Base-by-base conservation (phyloP, 2,329 filamentous ascomycete species). In the Trichoderma citrinoviride region DNA sequence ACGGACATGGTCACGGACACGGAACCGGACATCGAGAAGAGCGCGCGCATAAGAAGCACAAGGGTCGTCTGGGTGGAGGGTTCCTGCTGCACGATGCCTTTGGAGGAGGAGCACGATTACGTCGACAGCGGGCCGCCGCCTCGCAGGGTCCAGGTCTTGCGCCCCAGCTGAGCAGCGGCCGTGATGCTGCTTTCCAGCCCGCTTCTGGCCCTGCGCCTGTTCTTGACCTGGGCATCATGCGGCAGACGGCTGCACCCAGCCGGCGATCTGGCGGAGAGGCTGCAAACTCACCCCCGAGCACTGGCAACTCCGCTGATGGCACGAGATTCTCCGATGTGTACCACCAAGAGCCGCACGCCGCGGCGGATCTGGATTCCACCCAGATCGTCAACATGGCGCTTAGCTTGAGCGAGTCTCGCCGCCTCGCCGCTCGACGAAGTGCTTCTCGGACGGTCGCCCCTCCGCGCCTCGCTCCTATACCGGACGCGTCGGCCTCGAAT, bases 301-400 rank as follows among this genome's bases (percentile, higher is more conserved):
- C 52, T 23, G 25, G 61, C 8, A 25, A 53, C 15, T 25, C 41
- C 5, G 43, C 21, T 8, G 44, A 44, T 5, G 49, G 47, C 40
- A 46, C 46, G 49, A 43, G 52, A 19, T 61, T 54, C 25, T 52
- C 65, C 5, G 62, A 63, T 37, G 61, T 62, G 60, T 68, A 67
- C 46, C 64, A 67, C 3, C 72, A 70, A 27, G 67, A 67, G 17
- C 66, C 60, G 25, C 58, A 66, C 7, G 54, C 73, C 15, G 70
- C 76, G 5, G 74, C 90, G 21, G 87, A 92, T 71, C 83, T 90
- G 66, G 93, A 97, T 72, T 90, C 93, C 7, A 87, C 90, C 4
- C 91, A 97, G 76, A 96, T 98, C 68, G 92, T 98, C 47, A 93
- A 93, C 72, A 91, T 98, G 85, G 94, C 94, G 1, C 78, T 98